A percentile compares a stretch with the other conserved stretches of the same genome.
phyloP scores from a whole-genome alignment of 2,329 filamentous ascomycete genomes.

The Parascedosporium putredinis region DNA sequence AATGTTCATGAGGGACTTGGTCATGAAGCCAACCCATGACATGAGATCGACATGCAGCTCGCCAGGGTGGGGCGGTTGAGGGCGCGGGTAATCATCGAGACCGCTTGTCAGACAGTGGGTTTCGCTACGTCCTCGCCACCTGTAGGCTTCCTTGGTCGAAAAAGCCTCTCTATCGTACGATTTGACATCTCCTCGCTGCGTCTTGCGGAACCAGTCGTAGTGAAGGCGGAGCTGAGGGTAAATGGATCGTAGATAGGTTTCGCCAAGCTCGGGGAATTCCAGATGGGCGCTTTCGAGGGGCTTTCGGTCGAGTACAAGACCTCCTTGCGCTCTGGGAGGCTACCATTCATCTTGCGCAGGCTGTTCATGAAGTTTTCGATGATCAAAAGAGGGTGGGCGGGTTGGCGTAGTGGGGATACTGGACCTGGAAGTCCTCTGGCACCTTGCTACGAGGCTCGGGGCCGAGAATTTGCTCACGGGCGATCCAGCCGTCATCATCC shows the following conservation, averaged over 20 bases:
- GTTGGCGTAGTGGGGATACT: slow-evolving; percentile 96
- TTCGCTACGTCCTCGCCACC: slow-evolving; percentile 84
- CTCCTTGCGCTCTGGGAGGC: slow-evolving; percentile 12
- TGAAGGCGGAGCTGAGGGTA: slow-evolving; percentile 84
- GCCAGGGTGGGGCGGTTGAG: slow-evolving; percentile 87
- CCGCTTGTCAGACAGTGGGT: slow-evolving; percentile 86
- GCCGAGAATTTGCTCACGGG: slow-evolving; percentile 88
- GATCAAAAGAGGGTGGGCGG: slow-evolving; percentile 89
- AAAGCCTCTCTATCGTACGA: slow-evolving; percentile 83
- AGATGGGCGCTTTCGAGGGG: slow-evolving; percentile 34
- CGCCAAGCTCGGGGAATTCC: slow-evolving; percentile 54
- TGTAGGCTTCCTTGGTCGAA: slow-evolving; percentile 83
- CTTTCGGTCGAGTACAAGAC: slow-evolving; percentile 8
- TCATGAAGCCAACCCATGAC: slow-evolving; percentile 97
- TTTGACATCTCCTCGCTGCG: slow-evolving; percentile 81
- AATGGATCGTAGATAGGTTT: slow-evolving; percentile 62
- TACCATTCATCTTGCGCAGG: slow-evolving; percentile 48
- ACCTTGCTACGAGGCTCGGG: slow-evolving; percentile 90
- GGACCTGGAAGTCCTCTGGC: slow-evolving; percentile 81
- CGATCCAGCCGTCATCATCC: slow-evolving; percentile 97
- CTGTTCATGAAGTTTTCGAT: slow-evolving; percentile 77
- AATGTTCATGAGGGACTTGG: slow-evolving; percentile 71
- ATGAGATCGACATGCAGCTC: slow-evolving; percentile 93
- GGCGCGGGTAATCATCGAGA: slow-evolving; percentile 89
- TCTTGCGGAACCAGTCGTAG: slow-evolving; percentile 90